These are phyloP conservation scores for Clausena lansium DNA, from an alignment of 345 rosid species.

Conservation along the genomic window DNA sequence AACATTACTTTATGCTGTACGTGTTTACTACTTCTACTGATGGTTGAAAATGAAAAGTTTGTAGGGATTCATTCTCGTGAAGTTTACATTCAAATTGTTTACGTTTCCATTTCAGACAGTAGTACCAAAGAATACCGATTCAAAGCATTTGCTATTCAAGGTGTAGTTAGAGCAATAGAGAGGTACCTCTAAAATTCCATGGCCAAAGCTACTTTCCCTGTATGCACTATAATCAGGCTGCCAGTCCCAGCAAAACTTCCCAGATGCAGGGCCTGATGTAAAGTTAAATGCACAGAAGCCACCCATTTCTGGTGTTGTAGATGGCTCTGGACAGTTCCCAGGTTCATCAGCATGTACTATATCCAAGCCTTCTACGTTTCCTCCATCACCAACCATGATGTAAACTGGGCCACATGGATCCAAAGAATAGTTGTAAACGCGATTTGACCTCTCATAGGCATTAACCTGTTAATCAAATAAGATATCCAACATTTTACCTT, in stretches of 20 bases:
- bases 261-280: conserved; percentile 64
- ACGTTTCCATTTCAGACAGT: neutral
- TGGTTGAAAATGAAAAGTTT: neutral
- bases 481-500: neutral
- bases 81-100: neutral
- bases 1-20: no score
- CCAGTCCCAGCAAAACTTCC: conserved; percentile 82
- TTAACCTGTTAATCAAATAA: conserved; percentile 53
- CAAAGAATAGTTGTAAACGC: conserved; percentile 72
- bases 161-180: neutral
- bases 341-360: conserved; percentile 78
- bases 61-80: neutral
- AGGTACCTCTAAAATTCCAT: conserved; percentile 88
- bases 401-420: conserved; percentile 86
- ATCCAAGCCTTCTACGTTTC: conserved; percentile 63
- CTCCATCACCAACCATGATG: conserved; percentile 79
- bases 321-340: conserved; percentile 69
- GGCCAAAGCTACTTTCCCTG: conserved; percentile 94
- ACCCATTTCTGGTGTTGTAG: conserved; percentile 55
- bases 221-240: conserved; percentile 93
- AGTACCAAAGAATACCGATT: neutral
- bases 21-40: no score
- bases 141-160: neutral
- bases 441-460: conserved; percentile 92
- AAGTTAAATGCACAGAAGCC: conserved; percentile 80